Conservation (phyloP, 768 basidiomycete species). For the Rhodosporidiobolus sp. region DNA sequence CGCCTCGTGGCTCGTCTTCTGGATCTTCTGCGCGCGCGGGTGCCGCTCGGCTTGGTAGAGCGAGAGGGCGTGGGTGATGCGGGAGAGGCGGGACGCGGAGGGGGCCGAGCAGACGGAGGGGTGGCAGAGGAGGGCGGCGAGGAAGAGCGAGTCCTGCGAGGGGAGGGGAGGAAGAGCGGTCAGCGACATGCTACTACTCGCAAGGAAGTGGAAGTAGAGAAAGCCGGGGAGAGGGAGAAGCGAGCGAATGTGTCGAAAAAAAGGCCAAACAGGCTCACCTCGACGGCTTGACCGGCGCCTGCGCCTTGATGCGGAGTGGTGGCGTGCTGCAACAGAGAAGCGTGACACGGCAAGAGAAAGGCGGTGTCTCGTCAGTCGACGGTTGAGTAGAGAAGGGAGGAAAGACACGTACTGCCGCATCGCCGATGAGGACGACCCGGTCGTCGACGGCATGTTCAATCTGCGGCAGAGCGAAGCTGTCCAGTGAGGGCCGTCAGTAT, state of each 20-base stretch:
- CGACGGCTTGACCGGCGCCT: conserved; percentile 58
- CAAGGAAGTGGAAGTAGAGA: not conserved
- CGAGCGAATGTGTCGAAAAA: conserved; percentile 1
- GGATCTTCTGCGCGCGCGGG: conserved; percentile 46
- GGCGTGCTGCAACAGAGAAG: conserved; percentile 46
- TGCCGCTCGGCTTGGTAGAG: conserved; percentile 48
- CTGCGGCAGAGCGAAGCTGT: conserved; percentile 49
- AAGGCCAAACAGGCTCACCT: conserved; percentile 5
- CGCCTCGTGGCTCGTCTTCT: conserved; percentile 33
- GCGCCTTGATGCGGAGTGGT: conserved; percentile 56
- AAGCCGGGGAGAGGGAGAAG: conserved; percentile 1
- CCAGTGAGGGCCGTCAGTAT: no score
- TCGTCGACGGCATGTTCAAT: conserved; percentile 52
- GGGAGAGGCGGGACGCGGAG: conserved; percentile 45
- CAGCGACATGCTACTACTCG: not conserved
- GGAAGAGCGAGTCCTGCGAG: conserved; percentile 46
- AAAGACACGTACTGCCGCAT: conserved; percentile 51
- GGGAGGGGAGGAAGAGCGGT: no score
- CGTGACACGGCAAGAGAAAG: not conserved
- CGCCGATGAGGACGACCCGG: conserved; percentile 55
- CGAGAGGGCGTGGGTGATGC: conserved; percentile 41
- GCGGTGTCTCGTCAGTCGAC: no score
- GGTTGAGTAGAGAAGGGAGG: no score
- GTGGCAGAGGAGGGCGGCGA: conserved; percentile 39
- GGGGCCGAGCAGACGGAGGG: not conserved